phyloP scores from a whole-genome alignment of 768 basidiomycete genomes.

The Lactifluus piperatus region DNA sequence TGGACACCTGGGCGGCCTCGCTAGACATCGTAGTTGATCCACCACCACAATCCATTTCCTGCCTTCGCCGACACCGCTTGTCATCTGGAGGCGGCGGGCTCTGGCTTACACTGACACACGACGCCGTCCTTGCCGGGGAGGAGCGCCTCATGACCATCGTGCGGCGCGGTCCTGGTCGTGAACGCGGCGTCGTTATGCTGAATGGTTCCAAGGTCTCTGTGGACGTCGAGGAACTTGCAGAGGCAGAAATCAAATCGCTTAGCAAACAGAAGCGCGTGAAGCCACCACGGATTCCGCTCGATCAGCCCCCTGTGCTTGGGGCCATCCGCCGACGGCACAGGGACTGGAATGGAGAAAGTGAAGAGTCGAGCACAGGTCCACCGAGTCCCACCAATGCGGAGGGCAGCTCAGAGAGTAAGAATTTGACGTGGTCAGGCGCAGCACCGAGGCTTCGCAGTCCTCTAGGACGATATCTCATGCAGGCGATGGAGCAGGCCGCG shows the following conservation, averaged over 20 bases:
- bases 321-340: slow-evolving; percentile 59
- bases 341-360: slow-evolving; percentile 59
- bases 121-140: slow-evolving; percentile 65
- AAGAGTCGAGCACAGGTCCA: slow-evolving; percentile 16
- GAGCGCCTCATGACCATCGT: slow-evolving; percentile 72
- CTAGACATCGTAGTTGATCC: slow-evolving; percentile 90
- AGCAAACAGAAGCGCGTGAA: slow-evolving; percentile 81
- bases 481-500: slow-evolving; percentile 65
- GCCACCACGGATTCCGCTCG: slow-evolving; percentile 79
- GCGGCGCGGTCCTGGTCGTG: slow-evolving; percentile 55
- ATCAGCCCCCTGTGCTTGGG: slow-evolving; percentile 80
- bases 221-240: slow-evolving; percentile 83
- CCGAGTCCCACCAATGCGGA: slow-evolving; percentile 21
- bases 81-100: slow-evolving; percentile 84
- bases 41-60: slow-evolving; percentile 66
- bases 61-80: slow-evolving; percentile 63
- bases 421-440: slow-evolving; percentile 38
- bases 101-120: slow-evolving; percentile 90
- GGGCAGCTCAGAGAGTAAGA: slow-evolving; percentile 17
- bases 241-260: slow-evolving; percentile 76
- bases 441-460: slow-evolving; percentile 64
- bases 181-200: slow-evolving; percentile 77
- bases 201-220: slow-evolving; percentile 82
- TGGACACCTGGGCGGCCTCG: slow-evolving; percentile 79
- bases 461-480: slow-evolving; percentile 62